Conservation (phyloP, 768 basidiomycete genomes). For the Phlegmacium glaucopus region DNA sequence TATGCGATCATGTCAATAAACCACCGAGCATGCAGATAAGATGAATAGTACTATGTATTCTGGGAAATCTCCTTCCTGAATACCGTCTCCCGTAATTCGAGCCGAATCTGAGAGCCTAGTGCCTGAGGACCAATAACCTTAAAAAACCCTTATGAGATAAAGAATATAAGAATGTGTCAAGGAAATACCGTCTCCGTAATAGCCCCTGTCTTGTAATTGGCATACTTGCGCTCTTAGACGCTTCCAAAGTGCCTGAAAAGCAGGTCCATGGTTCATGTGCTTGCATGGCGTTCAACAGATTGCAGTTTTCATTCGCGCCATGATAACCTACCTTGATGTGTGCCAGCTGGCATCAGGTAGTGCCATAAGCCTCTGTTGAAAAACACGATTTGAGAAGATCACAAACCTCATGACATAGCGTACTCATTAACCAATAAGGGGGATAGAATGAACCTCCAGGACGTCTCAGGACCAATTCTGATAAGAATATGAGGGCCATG, state of each 20-base stretch:
- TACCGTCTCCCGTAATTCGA: slow-evolving; percentile 45
- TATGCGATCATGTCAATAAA: slow-evolving; percentile 19
- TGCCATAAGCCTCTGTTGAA: slow-evolving; percentile 6
- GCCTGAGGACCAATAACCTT: slow-evolving; percentile 84
- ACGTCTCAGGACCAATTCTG: slow-evolving; percentile 74
- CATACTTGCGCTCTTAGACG: slow-evolving; percentile 63
- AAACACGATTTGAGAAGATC: slow-evolving; percentile 1
- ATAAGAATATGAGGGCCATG: background rate
- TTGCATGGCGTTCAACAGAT: slow-evolving; percentile 18
- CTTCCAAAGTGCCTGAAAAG: slow-evolving; percentile 74
- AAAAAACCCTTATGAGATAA: background rate
- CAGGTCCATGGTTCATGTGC: slow-evolving; percentile 81
- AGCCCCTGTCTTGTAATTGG: slow-evolving; percentile 67
- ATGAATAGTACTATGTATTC: slow-evolving; percentile 65
- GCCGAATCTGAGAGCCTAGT: slow-evolving; percentile 65
- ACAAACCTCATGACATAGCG: slow-evolving; percentile 79
- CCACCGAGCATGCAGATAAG: background rate
- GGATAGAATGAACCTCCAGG: slow-evolving; percentile 59
- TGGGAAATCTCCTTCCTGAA: slow-evolving; percentile 58
- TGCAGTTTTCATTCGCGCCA: background rate
- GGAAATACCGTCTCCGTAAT: slow-evolving; percentile 74
- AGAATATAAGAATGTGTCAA: background rate
- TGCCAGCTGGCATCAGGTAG: slow-evolving; percentile 50
- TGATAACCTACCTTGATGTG: slow-evolving; percentile 63
- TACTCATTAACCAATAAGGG: slow-evolving; percentile 68